Evolutionary conservation across 495 filamentous ascomycete genomes (phyloP).

Genomic region (Xylaria cubensis): DNA sequence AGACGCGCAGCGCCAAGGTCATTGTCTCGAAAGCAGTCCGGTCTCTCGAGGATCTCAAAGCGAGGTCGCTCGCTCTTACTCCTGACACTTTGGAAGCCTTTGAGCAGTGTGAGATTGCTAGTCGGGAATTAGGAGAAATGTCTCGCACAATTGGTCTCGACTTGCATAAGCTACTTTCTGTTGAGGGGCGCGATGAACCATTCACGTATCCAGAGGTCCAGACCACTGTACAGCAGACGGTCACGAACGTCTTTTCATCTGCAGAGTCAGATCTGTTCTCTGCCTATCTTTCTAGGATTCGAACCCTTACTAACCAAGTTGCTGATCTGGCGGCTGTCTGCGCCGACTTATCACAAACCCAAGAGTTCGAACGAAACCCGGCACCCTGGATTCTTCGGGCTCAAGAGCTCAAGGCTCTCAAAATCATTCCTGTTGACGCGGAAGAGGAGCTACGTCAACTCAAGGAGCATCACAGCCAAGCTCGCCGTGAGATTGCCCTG

Average conservation of each 20-base stretch:
- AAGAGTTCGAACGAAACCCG: slow-evolving; percentile 77
- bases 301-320: slow-evolving; percentile 67
- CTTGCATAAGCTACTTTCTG: slow-evolving; percentile 67
- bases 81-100: slow-evolving; percentile 60
- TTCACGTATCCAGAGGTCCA: slow-evolving; percentile 71
- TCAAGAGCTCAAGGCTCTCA: slow-evolving; percentile 76
- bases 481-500: slow-evolving; percentile 65
- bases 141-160: slow-evolving; percentile 70
- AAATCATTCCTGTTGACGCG: slow-evolving; percentile 76
- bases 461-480: slow-evolving; percentile 74
- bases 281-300: slow-evolving; percentile 70
- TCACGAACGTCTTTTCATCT: slow-evolving; percentile 54
- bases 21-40: slow-evolving; percentile 79
- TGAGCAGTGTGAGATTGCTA: slow-evolving; percentile 65
- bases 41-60: slow-evolving; percentile 77
- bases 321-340: slow-evolving; percentile 76
- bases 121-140: slow-evolving; percentile 71
- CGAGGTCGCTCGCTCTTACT: slow-evolving; percentile 75
- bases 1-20: slow-evolving; percentile 84
- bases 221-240: slow-evolving; percentile 63
- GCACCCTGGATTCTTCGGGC: slow-evolving; percentile 87
- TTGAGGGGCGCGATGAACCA: slow-evolving; percentile 75
- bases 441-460: slow-evolving; percentile 79
- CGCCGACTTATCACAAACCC: slow-evolving; percentile 76
- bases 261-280: slow-evolving; percentile 69